These are phyloP conservation scores for Jacaranda mimosifolia DNA, from an alignment of 257 asterid species.

Conservation along the genomic window DNA sequence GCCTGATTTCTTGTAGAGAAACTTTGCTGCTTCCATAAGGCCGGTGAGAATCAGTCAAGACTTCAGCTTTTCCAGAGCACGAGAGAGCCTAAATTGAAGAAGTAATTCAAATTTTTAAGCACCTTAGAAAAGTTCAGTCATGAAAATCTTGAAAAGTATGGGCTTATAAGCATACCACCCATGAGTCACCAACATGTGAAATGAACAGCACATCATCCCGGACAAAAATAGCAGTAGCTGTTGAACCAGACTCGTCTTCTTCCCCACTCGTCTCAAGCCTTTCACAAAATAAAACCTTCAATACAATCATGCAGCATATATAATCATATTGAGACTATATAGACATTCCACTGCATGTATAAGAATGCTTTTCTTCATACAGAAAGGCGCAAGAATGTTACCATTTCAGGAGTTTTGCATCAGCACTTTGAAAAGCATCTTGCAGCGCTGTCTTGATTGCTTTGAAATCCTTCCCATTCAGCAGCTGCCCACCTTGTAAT, in stretches of 20 bases:
- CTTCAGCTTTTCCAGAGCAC: constrained; percentile 73
- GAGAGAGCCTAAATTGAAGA: constrained; percentile 67
- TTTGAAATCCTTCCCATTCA: constrained; percentile 64
- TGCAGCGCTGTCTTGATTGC: constrained; percentile 66
- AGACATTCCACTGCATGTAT: constrained; percentile 4
- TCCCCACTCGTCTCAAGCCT: constrained; percentile 83
- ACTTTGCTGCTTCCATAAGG: constrained; percentile 82
- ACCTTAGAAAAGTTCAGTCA: neutral
- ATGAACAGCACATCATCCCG: constrained; percentile 63
- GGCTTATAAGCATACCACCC: constrained; percentile 62
- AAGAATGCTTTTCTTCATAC: neutral
- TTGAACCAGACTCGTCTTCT: constrained; percentile 89
- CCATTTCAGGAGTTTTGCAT: constrained; percentile 77
- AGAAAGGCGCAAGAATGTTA: constrained; percentile 31
- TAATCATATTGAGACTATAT: constrained; percentile 49
- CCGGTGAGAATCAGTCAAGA: constrained; percentile 82
- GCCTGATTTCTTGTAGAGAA: constrained; percentile 78
- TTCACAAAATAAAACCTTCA: constrained; percentile 81
- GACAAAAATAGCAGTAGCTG: constrained; percentile 82
- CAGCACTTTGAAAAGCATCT: constrained; percentile 79
- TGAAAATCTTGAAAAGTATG: neutral
- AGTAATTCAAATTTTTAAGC: neutral
- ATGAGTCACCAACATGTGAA: constrained; percentile 92
- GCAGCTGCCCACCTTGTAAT: constrained; percentile 71
- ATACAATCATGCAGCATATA: constrained; percentile 51